Evolutionary conservation across 106 monocot species (phyloP), one percentile per base, ranked within the genome.

Genomic region (Chionographis japonica): DNA sequence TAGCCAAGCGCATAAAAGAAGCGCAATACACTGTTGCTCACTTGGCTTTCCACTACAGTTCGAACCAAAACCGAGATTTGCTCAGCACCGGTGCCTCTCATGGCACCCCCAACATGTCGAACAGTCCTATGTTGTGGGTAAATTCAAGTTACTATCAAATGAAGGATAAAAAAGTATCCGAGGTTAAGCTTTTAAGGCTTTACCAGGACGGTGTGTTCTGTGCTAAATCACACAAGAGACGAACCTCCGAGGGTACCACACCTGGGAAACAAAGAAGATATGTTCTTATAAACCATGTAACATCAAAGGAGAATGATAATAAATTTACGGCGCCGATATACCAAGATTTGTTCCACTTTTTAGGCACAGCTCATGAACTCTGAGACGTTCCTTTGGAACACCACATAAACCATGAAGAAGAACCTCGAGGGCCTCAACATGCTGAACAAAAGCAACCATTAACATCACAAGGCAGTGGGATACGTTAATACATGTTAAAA

Each of bases 391-490:
- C 70, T 90, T 97, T 14, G 89, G 80, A 73, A 83, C 83, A 51
- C 92, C 97, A 81, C 73, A 87, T 12, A 97, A 79, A 18, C 97
- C 97, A n/a, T 87, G 84, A 56, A 97, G 92, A 82, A 97, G 92
- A 64, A 84, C 75, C 77, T 97, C 92, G 3, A 92, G 84, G 40
- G 97, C 97, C 61, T 83, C 85, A 46, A 97, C 92, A 83, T 97
- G 92, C 97, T 97, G 82, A 59, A 68, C 60, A 77, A 3, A 54
- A 68, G 17, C 14, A 65, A 4, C 38, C 3, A 39, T 60, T 41
- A 52, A 9, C 8, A 41, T 12, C 14, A 20, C 43, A 58, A 65
- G 5, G 5, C 15, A 39, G 52, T 4, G 13, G 2, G 8, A 2
- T 49, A 53, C 5, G 20, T 50, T 35, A 13, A 58, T 41, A 42